Evolutionary conservation across 805 yeast species (phyloP).

Genomic region (Lipomyces lipofer): DNA sequence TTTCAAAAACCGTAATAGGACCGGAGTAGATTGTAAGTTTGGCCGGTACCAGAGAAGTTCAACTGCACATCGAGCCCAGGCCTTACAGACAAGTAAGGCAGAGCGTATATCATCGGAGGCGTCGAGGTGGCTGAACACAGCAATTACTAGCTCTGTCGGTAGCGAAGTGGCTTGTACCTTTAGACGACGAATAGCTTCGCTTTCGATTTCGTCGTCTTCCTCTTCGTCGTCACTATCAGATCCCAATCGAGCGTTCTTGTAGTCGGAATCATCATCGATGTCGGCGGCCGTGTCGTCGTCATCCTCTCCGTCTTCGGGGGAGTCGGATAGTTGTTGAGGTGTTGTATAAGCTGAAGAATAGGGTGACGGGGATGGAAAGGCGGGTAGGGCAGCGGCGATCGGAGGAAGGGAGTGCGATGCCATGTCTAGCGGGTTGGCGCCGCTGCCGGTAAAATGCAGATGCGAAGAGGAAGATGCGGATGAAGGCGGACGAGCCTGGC

Average conservation of each 20-base stretch:
- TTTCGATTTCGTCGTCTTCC: constrained; percentile 3
- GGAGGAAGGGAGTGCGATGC: not conserved
- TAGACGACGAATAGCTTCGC: not conserved
- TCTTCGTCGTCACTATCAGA: constrained; percentile 1
- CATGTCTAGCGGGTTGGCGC: not conserved
- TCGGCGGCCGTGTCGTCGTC: constrained; percentile 24
- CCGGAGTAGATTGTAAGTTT: constrained; percentile 52
- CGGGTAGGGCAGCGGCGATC: not conserved
- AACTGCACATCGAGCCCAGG: constrained; percentile 75
- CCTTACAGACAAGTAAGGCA: constrained; percentile 65
- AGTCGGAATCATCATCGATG: constrained; percentile 8
- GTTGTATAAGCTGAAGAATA: constrained; percentile 25
- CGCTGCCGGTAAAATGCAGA: not conserved
- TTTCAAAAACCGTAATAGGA: constrained; percentile 54
- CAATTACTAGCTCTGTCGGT: constrained; percentile 25
- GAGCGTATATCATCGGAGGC: constrained; percentile 20
- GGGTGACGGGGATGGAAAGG: constrained; percentile 19
- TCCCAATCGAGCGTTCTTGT: not conserved
- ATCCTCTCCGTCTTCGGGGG: constrained; percentile 26
- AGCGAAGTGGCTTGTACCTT: constrained; percentile 8
- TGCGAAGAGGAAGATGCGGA: no score
- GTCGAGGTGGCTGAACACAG: constrained; percentile 17
- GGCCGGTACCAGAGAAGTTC: constrained; percentile 91
- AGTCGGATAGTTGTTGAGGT: constrained; percentile 27
- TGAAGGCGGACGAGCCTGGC: no score